These are phyloP conservation scores for Edaphochlamys debaryana DNA, from an alignment of 139 green algal species.

Conservation along the genomic window DNA sequence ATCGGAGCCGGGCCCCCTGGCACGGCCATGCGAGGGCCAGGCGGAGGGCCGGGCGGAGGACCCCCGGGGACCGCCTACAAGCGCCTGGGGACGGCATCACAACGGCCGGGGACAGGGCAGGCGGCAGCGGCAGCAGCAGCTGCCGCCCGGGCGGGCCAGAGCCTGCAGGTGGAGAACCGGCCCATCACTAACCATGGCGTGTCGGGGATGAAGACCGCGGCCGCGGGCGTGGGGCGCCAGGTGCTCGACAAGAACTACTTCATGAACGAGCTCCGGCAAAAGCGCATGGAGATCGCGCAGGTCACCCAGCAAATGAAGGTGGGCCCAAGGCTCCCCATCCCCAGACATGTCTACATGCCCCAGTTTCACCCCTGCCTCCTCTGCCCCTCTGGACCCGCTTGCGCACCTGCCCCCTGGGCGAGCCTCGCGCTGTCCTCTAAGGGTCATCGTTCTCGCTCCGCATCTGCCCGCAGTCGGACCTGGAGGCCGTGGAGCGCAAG, in stretches of 20 bases:
- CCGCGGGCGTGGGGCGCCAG: slow-evolving; percentile 54
- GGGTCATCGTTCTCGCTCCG: too few species aligned
- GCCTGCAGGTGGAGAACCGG: slow-evolving; percentile 53
- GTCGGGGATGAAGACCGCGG: slow-evolving; percentile 49
- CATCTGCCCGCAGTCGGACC: too few species aligned
- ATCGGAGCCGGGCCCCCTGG: slow-evolving; percentile 29
- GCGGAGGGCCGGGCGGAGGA: not conserved
- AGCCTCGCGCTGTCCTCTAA: too few species aligned
- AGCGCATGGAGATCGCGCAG: slow-evolving; percentile 72
- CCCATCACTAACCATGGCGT: slow-evolving; percentile 63
- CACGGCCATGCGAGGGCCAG: slow-evolving; percentile 35
- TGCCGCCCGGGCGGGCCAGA: slow-evolving; percentile 32
- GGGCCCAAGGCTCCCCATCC: too few species aligned
- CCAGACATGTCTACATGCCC: too few species aligned
- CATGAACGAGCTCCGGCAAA: slow-evolving; percentile 73
- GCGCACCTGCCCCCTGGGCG: too few species aligned
- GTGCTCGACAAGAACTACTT: slow-evolving; percentile 81
- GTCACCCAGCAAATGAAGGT: slow-evolving; percentile 69
- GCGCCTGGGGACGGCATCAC: slow-evolving; percentile 46
- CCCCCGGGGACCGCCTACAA: slow-evolving; percentile 57
- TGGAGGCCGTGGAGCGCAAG: slow-evolving; percentile 62
- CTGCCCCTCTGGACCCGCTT: too few species aligned
- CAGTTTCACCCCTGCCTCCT: too few species aligned
- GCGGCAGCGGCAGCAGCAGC: slow-evolving; percentile 13
- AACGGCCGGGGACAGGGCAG: slow-evolving; percentile 49